These are phyloP conservation scores for Wickerhamomyces alni DNA, from an alignment of 805 yeast genomes.

Conservation along the genomic window DNA sequence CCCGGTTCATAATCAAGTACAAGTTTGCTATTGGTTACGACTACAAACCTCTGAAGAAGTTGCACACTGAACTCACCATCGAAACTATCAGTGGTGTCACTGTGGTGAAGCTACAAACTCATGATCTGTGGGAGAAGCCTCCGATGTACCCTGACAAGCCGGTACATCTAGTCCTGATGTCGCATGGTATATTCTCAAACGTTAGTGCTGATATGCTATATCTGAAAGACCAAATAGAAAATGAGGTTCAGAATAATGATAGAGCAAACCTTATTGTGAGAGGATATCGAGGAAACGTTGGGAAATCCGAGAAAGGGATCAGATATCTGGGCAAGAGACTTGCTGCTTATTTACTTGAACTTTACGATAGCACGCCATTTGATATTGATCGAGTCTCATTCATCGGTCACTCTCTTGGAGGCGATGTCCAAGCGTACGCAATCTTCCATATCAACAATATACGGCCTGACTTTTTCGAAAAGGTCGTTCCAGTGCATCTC, in stretches of 20 bases:
- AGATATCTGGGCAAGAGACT: slow-evolving; percentile 77
- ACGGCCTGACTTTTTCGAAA: slow-evolving; percentile 64
- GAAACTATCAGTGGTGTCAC: no score
- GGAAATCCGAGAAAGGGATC: slow-evolving; percentile 86
- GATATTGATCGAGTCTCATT: slow-evolving; percentile 67
- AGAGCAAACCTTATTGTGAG: slow-evolving; percentile 60
- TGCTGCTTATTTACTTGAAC: slow-evolving; percentile 54
- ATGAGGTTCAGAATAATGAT: slow-evolving; percentile 14
- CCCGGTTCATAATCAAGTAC: slow-evolving; percentile 62
- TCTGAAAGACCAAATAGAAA: slow-evolving; percentile 73
- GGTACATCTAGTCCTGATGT: slow-evolving; percentile 75
- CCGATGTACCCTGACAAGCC: slow-evolving; percentile 45
- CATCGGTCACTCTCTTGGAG: slow-evolving; percentile 92
- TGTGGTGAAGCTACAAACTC: slow-evolving; percentile 41
- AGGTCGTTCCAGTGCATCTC: slow-evolving; percentile 68
- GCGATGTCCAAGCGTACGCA: slow-evolving; percentile 87
- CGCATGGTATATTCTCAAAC: slow-evolving; percentile 92
- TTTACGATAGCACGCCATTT: slow-evolving; percentile 37
- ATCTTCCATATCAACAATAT: slow-evolving; percentile 60
- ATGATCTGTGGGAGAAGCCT: slow-evolving; percentile 73
- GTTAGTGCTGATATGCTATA: slow-evolving; percentile 86
- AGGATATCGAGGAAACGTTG: slow-evolving; percentile 78
- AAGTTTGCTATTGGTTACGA: slow-evolving; percentile 54
- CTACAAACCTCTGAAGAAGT: slow-evolving; percentile 15
- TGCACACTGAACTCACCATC: background rate